A percentile compares a stretch with the other conserved stretches of the same genome.
Conservation (phyloP, 202 grass and related monocot species). For the Setaria italica region DNA sequence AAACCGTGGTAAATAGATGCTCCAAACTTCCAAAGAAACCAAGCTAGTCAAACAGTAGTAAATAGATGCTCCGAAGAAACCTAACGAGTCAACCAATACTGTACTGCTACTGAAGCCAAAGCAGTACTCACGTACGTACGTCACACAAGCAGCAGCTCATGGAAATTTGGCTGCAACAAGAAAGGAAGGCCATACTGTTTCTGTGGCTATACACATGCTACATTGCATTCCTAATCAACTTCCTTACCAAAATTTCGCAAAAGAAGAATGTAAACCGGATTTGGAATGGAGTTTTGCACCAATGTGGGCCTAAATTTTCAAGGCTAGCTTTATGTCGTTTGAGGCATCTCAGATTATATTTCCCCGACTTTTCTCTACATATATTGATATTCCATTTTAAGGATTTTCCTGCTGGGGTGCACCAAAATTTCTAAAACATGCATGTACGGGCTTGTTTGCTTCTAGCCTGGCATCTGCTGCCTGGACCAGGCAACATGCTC, state of each 20-base stretch:
- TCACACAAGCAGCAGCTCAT: background rate
- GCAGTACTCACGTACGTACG: background rate
- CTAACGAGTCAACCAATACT: constrained; percentile 11
- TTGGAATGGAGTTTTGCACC: background rate
- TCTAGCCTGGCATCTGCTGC: no score
- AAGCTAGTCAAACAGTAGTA: background rate
- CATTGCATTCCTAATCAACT: background rate
- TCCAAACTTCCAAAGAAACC: background rate
- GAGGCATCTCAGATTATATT: background rate
- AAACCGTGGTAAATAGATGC: constrained; percentile 37
- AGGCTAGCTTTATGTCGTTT: background rate
- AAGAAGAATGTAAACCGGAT: background rate
- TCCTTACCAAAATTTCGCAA: no score
- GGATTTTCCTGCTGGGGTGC: background rate
- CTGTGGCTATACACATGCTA: background rate
- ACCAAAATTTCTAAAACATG: background rate
- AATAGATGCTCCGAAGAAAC: constrained; percentile 6
- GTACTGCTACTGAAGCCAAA: background rate
- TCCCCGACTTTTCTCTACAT: background rate
- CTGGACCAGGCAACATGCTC: no score
- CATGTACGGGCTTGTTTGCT: no score
- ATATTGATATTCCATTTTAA: background rate
- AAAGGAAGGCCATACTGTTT: background rate
- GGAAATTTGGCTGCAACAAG: background rate
- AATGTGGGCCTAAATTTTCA: background rate